Base-by-base conservation (phyloP, 2,329 filamentous ascomycete genomes). In the Myotisia sp. region DNA sequence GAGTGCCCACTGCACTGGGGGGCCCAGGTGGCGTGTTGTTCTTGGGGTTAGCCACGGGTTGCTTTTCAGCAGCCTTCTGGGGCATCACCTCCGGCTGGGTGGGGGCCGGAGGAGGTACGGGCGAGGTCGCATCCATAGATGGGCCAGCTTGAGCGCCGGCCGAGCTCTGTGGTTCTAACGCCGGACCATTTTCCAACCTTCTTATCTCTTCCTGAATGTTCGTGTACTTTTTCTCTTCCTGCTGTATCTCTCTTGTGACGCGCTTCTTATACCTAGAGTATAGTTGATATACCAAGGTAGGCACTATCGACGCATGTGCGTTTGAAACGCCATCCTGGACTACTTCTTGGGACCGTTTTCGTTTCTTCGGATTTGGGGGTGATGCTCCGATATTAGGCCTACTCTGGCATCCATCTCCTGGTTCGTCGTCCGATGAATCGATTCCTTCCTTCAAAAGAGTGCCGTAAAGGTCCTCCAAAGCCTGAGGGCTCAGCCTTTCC, bases 381-480 rank as follows among this genome's bases (percentile, higher is more conserved):
- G 65, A 13, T 56, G 55, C 42, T 78, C 70, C 55, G 7, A 24
- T 16, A 20, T 24, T 14, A 7, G 22, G 22, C 7, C n/a, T 19
- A 14, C 29, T 32, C 20, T 32, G 29, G n/a, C n/a, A n/a, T n/a
- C n/a, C n/a, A 9, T 32, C 29, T 8, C 20, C 22, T 16, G 29
- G 20, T 10, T 32, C 29, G n/a, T 32, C 29, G 29, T 32, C 29
- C 13, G 29, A 32, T 23, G 29, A 32, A 13, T 22, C 10, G 29
- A 32, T 10, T 8, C 29, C 29, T 12, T 32, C 29, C 7, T 73
- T 72, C 52, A 94, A 58, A 38, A 92, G 62, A 38, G 73, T 69
- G 44, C 85, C 62, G 55, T 92, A 94, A 34, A 90, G 68, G 50
- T 79, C 71, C 56, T 81, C 75, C 45, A 95, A 64, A 27, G 83